Percentiles rank a stretch among this genome's conserved stretches.
Evolutionary conservation across 2,329 filamentous ascomycete genomes (phyloP).

Genomic region (Hymenoscyphus fraxineus): DNA sequence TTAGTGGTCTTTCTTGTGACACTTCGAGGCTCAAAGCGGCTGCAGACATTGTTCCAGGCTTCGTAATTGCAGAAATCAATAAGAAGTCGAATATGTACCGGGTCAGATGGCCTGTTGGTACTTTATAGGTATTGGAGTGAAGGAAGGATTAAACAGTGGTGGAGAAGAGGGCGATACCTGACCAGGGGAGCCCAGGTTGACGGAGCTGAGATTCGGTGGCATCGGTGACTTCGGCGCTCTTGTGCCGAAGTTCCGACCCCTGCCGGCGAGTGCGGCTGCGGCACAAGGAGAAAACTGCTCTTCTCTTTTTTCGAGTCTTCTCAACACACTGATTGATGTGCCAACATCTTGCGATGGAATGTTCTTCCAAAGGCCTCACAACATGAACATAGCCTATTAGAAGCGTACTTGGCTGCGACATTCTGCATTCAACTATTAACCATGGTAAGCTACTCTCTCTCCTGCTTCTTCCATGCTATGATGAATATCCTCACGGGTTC

Average conservation of each 20-base stretch:
- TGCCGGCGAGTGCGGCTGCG: not conserved
- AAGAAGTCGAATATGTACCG: not conserved
- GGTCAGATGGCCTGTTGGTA: not conserved
- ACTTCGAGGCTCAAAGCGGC: not conserved
- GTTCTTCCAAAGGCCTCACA: not conserved
- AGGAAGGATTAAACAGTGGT: not conserved
- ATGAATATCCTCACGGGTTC: slow-evolving; percentile 32
- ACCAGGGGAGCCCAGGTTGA: not conserved
- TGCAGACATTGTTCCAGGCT: not conserved
- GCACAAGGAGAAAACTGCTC: not conserved
- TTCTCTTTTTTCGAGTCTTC: not conserved
- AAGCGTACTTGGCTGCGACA: not conserved
- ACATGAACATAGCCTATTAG: not conserved
- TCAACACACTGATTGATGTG: too few species aligned
- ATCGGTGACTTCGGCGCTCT: not conserved
- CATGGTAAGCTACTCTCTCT: not conserved
- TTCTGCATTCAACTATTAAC: not conserved
- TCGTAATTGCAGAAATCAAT: not conserved
- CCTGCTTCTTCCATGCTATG: slow-evolving; percentile 14
- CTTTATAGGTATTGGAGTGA: not conserved
- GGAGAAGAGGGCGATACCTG: not conserved
- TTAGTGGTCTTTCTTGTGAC: not conserved
- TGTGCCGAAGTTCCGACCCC: not conserved
- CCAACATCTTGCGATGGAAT: too few species aligned
- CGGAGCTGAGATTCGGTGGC: not conserved